These are phyloP conservation scores for Hypoxylon sp. DNA, from an alignment of 2,329 filamentous ascomycete species.

Conservation along the genomic window DNA sequence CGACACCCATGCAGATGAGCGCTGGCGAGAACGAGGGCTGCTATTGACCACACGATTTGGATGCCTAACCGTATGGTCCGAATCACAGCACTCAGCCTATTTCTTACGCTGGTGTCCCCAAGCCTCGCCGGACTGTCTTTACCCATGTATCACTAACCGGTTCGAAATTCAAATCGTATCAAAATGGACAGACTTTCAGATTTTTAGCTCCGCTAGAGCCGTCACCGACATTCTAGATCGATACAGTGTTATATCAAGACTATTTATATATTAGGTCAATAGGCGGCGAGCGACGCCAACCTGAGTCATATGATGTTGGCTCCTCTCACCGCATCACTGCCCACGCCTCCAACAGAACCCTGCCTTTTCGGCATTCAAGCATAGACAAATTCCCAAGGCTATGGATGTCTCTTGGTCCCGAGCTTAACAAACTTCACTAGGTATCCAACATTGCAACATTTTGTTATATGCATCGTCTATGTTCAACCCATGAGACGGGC, in stretches of 20 bases:
- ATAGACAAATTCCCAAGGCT: constrained; percentile 22
- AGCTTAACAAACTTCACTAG: constrained; percentile 15
- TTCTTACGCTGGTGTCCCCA: constrained; percentile 22
- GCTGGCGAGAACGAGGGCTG: constrained; percentile 33
- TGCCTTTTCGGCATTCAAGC: constrained; percentile 33
- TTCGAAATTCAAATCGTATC: constrained; percentile 19
- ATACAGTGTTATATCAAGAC: constrained; percentile 20
- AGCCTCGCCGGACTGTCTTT: constrained; percentile 13
- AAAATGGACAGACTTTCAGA: constrained; percentile 22
- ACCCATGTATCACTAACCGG: constrained; percentile 19
- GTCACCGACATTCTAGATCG: constrained; percentile 39
- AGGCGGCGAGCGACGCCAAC: constrained; percentile 33
- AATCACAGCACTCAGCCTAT: constrained; percentile 40
- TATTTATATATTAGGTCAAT: constrained; percentile 38
- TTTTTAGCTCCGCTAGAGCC: constrained; percentile 21
- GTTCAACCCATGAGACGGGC: constrained; percentile 22
- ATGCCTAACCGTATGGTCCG: constrained; percentile 35
- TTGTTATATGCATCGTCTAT: constrained; percentile 7
- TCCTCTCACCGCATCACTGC: constrained; percentile 44
- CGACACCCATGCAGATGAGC: constrained; percentile 22
- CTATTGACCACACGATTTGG: constrained; percentile 34
- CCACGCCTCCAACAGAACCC: constrained; percentile 34
- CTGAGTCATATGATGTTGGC: constrained; percentile 47
- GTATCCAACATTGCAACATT: constrained; percentile 19
- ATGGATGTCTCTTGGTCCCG: constrained; percentile 13